phyloP scores from a whole-genome alignment of 495 filamentous ascomycete species.

The Choiromyces venosus region DNA sequence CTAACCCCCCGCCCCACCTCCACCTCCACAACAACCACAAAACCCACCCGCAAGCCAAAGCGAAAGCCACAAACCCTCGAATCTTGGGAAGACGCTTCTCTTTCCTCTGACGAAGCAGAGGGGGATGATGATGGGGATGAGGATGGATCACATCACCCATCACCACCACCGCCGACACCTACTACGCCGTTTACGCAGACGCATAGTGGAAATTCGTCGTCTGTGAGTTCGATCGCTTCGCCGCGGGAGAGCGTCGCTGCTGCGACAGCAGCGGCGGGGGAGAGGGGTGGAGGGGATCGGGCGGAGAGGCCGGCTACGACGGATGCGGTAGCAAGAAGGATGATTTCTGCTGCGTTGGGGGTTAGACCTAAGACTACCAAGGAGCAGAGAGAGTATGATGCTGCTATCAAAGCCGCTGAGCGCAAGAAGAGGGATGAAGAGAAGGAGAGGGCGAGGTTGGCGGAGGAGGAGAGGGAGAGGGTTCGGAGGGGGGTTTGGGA shows the following conservation, averaged over 20 bases:
- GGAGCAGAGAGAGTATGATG: constrained; percentile 83
- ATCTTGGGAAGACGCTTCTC: constrained; percentile 77
- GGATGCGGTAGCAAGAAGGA: constrained; percentile 76
- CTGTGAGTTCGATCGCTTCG: constrained; percentile 40
- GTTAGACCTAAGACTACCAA: constrained; percentile 74
- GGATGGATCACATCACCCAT: constrained; percentile 38
- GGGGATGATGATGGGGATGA: constrained; percentile 28
- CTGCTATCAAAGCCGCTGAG: constrained; percentile 77
- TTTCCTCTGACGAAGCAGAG: constrained; percentile 47
- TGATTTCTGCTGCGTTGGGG: constrained; percentile 87
- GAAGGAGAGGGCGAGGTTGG: constrained; percentile 58
- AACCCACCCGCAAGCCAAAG: constrained; percentile 45
- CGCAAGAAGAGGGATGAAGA: constrained; percentile 68
- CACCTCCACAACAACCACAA: not conserved
- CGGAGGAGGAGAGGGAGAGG: constrained; percentile 62
- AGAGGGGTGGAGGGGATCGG: constrained; percentile 25
- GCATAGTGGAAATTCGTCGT: constrained; percentile 54
- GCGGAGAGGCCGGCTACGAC: constrained; percentile 68
- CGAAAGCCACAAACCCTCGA: constrained; percentile 56
- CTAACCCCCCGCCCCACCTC: not conserved
- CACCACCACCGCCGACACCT: constrained; percentile 45
- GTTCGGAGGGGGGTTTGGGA: constrained; percentile 77
- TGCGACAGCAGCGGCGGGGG: constrained; percentile 30
- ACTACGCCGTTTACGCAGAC: constrained; percentile 56
- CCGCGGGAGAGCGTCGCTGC: constrained; percentile 29